Base-by-base conservation (phyloP, 306 rosid species). In the Cicer cuneatum region DNA sequence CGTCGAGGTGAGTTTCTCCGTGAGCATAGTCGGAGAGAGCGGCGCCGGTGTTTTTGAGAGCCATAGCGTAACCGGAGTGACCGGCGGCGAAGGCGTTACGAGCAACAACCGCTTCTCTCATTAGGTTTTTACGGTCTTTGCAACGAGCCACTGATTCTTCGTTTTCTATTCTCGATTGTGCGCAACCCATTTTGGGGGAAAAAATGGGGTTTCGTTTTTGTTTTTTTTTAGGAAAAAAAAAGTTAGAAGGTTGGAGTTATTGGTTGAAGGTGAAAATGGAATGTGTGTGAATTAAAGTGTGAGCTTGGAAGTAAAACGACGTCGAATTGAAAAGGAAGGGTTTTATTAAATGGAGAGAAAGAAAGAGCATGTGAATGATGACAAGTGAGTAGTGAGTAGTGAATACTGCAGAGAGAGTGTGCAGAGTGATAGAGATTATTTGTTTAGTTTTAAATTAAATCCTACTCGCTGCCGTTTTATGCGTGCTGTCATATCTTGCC, bases 31-130 rank as follows among this genome's bases (percentile, higher is more conserved):
- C 98, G 37, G 89, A 87, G 21, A 92, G 78, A 7, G 98, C 98
- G 63, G 98, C 96, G 33, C 98, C 98, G 66, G 96, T 85, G 83
- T 89, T 87, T 66, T 92, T 92, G 58, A 92, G 77, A 2, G 91
- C 85, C 69, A 87, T 69, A 21, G 88, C 65, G 62, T 90, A 92
- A 52, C 91, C 98, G 48, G 94, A 90, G 42, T 92, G 96, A 38
- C 89, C 94, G 8, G 98, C 82, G 52, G 98, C 91, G 64, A 92
- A 92, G 78, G 92, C 96, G 49, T 90, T 92, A 1, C 98, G 82
- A 41, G 98, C 92, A 10, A 66, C 80, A 29, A 90, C 96, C 0
- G 96, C 98, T 1, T 87, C 92, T 47, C 84, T 84, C 91, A 92
- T 92, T 2, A 90, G 41, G 35, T 77, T 86, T 43, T 73, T 85